Conservation (phyloP, 345 rosid species). For the Conringia planisiliqua region DNA sequence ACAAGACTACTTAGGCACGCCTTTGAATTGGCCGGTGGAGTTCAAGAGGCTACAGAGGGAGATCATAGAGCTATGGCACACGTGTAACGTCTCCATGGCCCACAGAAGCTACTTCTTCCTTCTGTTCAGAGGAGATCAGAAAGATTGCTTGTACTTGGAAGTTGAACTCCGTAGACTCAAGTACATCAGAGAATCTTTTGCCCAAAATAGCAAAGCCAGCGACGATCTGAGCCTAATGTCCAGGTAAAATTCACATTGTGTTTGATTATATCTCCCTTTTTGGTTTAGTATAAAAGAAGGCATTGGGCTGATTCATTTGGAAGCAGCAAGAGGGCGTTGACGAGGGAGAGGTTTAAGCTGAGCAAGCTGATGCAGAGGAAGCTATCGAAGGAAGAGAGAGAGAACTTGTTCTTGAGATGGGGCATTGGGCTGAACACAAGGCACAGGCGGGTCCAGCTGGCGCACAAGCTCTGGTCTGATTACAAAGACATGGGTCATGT, state of each 20-base stretch:
- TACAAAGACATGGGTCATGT: conserved; percentile 59
- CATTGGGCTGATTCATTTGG: background rate
- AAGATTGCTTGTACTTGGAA: conserved; percentile 82
- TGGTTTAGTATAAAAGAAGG: background rate
- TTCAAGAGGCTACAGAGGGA: conserved; percentile 60
- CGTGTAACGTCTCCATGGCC: conserved; percentile 67
- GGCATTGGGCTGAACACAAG: conserved; percentile 58
- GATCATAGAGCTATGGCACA: conserved; percentile 83
- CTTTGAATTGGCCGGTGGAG: conserved; percentile 51
- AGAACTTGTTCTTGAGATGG: conserved; percentile 68
- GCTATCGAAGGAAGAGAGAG: conserved; percentile 53
- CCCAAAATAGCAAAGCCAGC: conserved; percentile 40
- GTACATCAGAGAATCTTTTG: conserved; percentile 56
- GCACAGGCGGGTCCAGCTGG: conserved; percentile 63
- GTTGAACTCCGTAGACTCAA: conserved; percentile 74
- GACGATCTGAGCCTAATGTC: conserved; percentile 44
- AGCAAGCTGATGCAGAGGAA: conserved; percentile 55
- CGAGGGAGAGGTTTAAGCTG: conserved; percentile 67
- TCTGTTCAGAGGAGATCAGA: conserved; percentile 70
- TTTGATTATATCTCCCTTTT: background rate
- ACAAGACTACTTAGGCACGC: conserved; percentile 41
- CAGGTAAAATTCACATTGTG: conserved; percentile 41
- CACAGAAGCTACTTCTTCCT: conserved; percentile 92
- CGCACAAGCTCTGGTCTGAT: conserved; percentile 61
- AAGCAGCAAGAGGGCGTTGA: conserved; percentile 55